Evolutionary conservation across 163 green algal species (phyloP), one percentile per base, ranked within the genome.

Genomic region (Scenedesmus sp.): DNA sequence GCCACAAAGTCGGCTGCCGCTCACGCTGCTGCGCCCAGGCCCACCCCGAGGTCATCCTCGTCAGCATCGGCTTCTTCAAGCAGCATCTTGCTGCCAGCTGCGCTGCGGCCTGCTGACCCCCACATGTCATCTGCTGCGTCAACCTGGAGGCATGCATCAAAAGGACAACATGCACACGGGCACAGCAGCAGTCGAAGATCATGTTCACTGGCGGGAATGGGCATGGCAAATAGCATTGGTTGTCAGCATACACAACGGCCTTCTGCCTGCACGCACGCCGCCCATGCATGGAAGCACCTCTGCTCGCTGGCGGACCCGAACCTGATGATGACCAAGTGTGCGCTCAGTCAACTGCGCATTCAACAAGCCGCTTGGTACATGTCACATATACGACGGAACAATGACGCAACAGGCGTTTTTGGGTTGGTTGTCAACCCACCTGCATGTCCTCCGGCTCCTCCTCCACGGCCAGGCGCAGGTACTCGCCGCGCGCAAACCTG

Each of bases 391-490:
- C 13, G 61, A 44, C 13, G n/a, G 44, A 72, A 76, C 65, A 76
- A 40, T 68, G 53, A 7, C 65, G 18, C 40, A 76, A 76, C 56
- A 70, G n/a, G n/a, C n/a, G n/a, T n/a, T n/a, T n/a, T n/a, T n/a
- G n/a, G n/a, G n/a, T n/a, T n/a, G n/a, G n/a, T n/a, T 70, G 56
- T n/a, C 65, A 40, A 18, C 92, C 76, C 78, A 93, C 92, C 81
- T 91, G 85, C 37, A 93, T 93, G n/a, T 97, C 96, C 30, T 98
- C 97, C 0, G 95, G 96, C 81, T 99, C 98, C 81, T 99, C 97
- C 91, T 99, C 98, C 93, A 98, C 96, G 18, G 96, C 97, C 56
- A 99, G 93, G 24, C 96, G 93, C 42, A 98, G 87, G 85, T 93
- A 93, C 91, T 93, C 91, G 37, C 68, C 83, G 51, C 93, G 91